Conservation (phyloP, 164 flowering plant genomes). For the Aristolochia californica region DNA sequence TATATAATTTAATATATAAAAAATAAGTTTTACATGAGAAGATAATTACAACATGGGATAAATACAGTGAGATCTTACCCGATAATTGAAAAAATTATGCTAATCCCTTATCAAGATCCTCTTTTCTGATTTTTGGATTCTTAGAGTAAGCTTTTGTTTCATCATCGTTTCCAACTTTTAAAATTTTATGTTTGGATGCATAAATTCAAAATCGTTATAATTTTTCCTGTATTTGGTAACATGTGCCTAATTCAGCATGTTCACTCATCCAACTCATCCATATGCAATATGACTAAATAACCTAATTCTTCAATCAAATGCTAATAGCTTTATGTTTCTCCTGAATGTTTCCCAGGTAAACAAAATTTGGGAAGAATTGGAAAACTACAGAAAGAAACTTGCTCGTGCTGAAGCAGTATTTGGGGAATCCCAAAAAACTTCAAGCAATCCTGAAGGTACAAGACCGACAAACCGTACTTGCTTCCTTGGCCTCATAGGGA, state of each 20-base stretch:
- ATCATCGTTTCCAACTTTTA: too few species aligned
- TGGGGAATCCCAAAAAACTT: slow-evolving; percentile 31
- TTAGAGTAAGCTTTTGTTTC: too few species aligned
- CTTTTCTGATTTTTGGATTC: too few species aligned
- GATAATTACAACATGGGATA: too few species aligned
- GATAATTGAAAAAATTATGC: too few species aligned
- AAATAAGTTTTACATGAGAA: too few species aligned
- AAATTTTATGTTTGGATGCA: too few species aligned
- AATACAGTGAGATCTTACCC: too few species aligned
- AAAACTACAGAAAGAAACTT: slow-evolving; percentile 72
- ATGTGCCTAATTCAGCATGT: background rate
- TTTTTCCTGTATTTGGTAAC: slow-evolving; percentile 1
- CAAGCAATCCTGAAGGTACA: slow-evolving; percentile 44
- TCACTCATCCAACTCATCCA: background rate
- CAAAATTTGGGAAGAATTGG: slow-evolving; percentile 60
- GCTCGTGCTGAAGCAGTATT: slow-evolving; percentile 67
- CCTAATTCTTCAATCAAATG: background rate
- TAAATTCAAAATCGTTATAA: background rate
- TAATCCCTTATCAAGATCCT: too few species aligned
- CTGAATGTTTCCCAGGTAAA: slow-evolving; percentile 30
- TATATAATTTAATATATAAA: too few species aligned
- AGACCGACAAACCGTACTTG: slow-evolving; percentile 62
- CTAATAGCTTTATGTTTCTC: background rate
- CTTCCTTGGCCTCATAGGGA: slow-evolving; percentile 63
- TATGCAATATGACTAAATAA: too few species aligned